Evolutionary conservation across 1,284 basidiomycete species (phyloP), one percentile per base, ranked within the genome.

Genomic region (Naganishia liquefaciens): DNA sequence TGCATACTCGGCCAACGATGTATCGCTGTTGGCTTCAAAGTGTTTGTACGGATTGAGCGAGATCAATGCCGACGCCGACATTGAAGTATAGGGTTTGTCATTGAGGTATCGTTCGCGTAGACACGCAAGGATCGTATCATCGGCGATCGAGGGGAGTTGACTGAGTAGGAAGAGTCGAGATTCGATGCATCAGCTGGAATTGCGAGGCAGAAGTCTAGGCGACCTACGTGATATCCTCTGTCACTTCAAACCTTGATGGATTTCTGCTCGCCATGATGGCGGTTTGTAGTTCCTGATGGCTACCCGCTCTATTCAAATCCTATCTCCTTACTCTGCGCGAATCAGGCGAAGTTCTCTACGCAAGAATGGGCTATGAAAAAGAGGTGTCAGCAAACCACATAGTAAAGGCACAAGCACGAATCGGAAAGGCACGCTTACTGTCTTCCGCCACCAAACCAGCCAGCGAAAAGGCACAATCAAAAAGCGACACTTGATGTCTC

Each of bases 31-130:
- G 68, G 85, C 85, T 15, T 87, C 71, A 37, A 94, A 83, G 72
- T 89, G 90, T 77, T 91, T 92, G 82, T 93, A 88, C 0, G 92
- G 91, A 77, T 95, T 95, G 71, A 94, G 82, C 33, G 89, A 88
- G 68, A 95, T 86, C 69, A 94, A 80, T 9, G 83, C 82, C 44
- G 85, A 86, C 19, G 87, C 82, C 25, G 90, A 89, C 64, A 93
- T 77, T 68, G 76, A 81, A 30, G 91, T 92, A 81, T 94, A 94
- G 69, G 91, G 88, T 68, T 81, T 85, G 80, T 92, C 89, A 1
- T 85, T 81, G 81, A 91, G 86, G 79, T 93, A 94, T 44, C 91
- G 84, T 79, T 93, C 90, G 40, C 90, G 87, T 57, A 94, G 84
- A 68, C 88, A 89, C 68, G 89, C 85, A 3, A 79, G 70, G 55